Percentiles rank a stretch among this genome's conserved stretches.
Conservation (phyloP, 371 early-diverging fungal species). For the Mucor velutinosus region DNA sequence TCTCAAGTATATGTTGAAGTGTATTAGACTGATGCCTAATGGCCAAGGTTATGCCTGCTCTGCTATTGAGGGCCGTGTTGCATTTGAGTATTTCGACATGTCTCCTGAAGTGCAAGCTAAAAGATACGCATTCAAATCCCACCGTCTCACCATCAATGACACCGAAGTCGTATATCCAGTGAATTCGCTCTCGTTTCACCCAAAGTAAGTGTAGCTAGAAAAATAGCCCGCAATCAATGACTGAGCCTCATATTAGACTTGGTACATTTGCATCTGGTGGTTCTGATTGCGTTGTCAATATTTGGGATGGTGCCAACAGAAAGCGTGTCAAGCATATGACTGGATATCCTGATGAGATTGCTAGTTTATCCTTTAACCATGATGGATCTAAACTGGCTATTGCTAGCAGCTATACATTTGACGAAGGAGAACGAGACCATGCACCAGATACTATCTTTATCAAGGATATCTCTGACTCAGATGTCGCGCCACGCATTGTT, state of each 20-base stretch:
- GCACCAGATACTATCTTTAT: slow-evolving; percentile 83
- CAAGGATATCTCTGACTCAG: slow-evolving; percentile 68
- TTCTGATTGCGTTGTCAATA: slow-evolving; percentile 87
- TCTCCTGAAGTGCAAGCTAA: slow-evolving; percentile 64
- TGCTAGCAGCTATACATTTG: slow-evolving; percentile 91
- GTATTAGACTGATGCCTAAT: slow-evolving; percentile 81
- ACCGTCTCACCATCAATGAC: slow-evolving; percentile 76
- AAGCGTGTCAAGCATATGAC: slow-evolving; percentile 84
- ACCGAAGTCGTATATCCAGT: slow-evolving; percentile 93
- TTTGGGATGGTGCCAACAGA: slow-evolving; percentile 93
- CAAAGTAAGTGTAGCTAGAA: slow-evolving; percentile 60
- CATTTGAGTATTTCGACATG: slow-evolving; percentile 90
- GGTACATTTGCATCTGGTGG: slow-evolving; percentile 97
- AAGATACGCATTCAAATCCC: slow-evolving; percentile 96
- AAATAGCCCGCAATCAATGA: neutral
- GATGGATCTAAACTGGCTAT: slow-evolving; percentile 85
- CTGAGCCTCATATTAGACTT: slow-evolving; percentile 41
- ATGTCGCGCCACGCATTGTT: slow-evolving; percentile 57
- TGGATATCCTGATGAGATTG: slow-evolving; percentile 82
- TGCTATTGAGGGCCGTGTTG: slow-evolving; percentile 94
- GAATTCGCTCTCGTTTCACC: slow-evolving; percentile 91
- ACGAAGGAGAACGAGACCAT: slow-evolving; percentile 92
- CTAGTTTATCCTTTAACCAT: slow-evolving; percentile 79
- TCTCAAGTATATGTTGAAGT: slow-evolving; percentile 83
- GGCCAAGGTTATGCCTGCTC: slow-evolving; percentile 83